phyloP scores from a whole-genome alignment of 352 stramenopile species.

The Aphanomyces invadans region DNA sequence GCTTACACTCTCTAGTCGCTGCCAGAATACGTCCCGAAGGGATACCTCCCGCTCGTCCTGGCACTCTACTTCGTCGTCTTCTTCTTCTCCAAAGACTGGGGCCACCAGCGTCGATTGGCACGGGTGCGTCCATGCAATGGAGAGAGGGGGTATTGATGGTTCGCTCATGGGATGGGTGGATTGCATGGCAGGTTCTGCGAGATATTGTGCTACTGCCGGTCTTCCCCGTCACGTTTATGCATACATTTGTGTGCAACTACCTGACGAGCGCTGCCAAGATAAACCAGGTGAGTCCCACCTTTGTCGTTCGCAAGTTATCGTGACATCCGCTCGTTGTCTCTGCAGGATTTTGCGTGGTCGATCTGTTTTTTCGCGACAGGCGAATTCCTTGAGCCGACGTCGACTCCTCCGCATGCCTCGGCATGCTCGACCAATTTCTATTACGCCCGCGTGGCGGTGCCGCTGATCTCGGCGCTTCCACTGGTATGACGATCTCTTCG shows the following conservation, averaged over 20 bases:
- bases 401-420: no score
- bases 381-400: slow-evolving; percentile 74
- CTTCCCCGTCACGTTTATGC: slow-evolving; percentile 90
- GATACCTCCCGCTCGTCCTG: slow-evolving; percentile 88
- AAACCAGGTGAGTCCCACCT: slow-evolving; percentile 36
- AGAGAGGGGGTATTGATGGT: no score
- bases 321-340: no score
- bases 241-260: slow-evolving; percentile 85
- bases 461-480: slow-evolving; percentile 90
- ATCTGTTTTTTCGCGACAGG: slow-evolving; percentile 92
- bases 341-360: slow-evolving; percentile 80
- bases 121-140: slow-evolving; percentile 36
- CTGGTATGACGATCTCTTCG: slow-evolving; percentile 35
- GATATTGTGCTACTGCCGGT: slow-evolving; percentile 87
- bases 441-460: slow-evolving; percentile 92
- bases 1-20: neutral
- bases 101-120: slow-evolving; percentile 73
- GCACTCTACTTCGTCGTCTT: slow-evolving; percentile 89
- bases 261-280: slow-evolving; percentile 78
- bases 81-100: slow-evolving; percentile 85
- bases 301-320: neutral
- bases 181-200: slow-evolving; percentile 34
- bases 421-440: slow-evolving; percentile 52
- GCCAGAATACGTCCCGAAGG: slow-evolving; percentile 41
- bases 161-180: neutral